Evolutionary conservation across 1,284 basidiomycete genomes (phyloP).

Genomic region (Psilocybe mexicana): DNA sequence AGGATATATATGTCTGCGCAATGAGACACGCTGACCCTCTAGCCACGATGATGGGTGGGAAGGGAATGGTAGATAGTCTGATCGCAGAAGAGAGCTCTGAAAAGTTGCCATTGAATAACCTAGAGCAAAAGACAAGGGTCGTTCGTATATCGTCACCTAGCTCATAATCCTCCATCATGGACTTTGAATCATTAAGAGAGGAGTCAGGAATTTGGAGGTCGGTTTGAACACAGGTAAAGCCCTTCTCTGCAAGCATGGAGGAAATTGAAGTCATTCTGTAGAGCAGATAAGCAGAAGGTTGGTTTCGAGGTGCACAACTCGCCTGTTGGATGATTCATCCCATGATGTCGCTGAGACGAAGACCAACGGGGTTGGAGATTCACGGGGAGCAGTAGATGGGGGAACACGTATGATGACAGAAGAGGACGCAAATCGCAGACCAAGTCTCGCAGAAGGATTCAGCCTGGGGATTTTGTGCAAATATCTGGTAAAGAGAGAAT

Average conservation of each 20-base stretch:
- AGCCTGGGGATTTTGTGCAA: slow-evolving; percentile 10
- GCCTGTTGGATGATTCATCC: slow-evolving; percentile 41
- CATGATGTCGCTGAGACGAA: slow-evolving; percentile 45
- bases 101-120: background rate
- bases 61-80: slow-evolving; percentile 51
- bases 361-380: slow-evolving; percentile 54
- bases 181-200: slow-evolving; percentile 29
- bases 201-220: slow-evolving; percentile 42
- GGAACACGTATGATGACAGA: slow-evolving; percentile 40
- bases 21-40: slow-evolving; percentile 52
- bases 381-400: slow-evolving; percentile 40
- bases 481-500: slow-evolving; percentile 13
- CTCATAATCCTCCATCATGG: slow-evolving; percentile 41
- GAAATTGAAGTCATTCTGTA: slow-evolving; percentile 40
- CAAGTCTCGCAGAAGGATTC: background rate
- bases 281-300: slow-evolving; percentile 17
- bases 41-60: slow-evolving; percentile 65
- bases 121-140: background rate
- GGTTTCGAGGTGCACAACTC: slow-evolving; percentile 11
- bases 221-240: slow-evolving; percentile 60
- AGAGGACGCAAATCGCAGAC: slow-evolving; percentile 21
- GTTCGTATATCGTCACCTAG: slow-evolving; percentile 30
- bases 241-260: slow-evolving; percentile 54
- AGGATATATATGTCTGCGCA: slow-evolving; percentile 67
- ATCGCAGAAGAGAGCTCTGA: slow-evolving; percentile 45